Conservation (phyloP, 805 yeast genomes). For the Sungouiella thailandica region DNA sequence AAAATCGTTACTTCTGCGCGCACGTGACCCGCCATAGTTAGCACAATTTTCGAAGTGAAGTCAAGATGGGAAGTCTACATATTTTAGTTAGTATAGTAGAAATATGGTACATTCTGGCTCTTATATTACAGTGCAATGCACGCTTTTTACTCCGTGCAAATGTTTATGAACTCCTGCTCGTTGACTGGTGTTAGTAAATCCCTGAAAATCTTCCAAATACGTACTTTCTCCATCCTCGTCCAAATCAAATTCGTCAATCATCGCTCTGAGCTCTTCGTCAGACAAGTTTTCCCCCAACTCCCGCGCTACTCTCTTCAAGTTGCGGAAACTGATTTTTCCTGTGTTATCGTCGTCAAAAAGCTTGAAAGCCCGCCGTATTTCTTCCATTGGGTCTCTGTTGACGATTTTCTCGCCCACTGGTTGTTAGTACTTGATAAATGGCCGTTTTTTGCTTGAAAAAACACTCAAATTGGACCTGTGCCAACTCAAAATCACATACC, state of each 20-base stretch:
- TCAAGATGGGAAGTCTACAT: too few species aligned
- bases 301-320: conserved; percentile 82
- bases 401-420: conserved; percentile 75
- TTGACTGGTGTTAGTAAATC: conserved; percentile 46
- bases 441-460: too few species aligned
- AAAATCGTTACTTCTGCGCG: too few species aligned
- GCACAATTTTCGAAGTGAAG: too few species aligned
- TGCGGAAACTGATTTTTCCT: conserved; percentile 76
- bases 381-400: conserved; percentile 89
- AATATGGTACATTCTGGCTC: too few species aligned
- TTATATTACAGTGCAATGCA: too few species aligned
- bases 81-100: too few species aligned
- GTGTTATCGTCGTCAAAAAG: conserved; percentile 85
- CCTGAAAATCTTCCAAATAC: conserved; percentile 19
- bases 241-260: conserved; percentile 96
- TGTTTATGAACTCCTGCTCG: conserved; percentile 85
- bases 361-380: conserved; percentile 82
- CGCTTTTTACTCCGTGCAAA: conserved; percentile 71
- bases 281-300: conserved; percentile 88
- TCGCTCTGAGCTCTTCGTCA: conserved; percentile 90
- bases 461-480: too few species aligned
- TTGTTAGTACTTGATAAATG: conserved; percentile 18
- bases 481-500: conserved; percentile 37
- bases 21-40: too few species aligned
- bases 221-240: conserved; percentile 90